Evolutionary conservation across 106 monocot species (phyloP).

Genomic region (Gastrodia elata): DNA sequence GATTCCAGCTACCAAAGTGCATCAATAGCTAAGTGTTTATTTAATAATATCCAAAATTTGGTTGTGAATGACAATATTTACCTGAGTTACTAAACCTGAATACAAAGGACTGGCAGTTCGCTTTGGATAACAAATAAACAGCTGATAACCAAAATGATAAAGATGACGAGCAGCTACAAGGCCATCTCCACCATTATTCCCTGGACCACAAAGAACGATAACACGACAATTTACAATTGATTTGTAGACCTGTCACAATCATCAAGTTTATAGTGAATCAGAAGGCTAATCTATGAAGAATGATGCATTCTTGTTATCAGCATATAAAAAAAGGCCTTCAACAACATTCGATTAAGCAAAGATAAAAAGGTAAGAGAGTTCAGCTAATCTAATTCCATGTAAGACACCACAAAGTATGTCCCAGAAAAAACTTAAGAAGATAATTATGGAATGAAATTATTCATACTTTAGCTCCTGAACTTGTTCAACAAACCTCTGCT

Average conservation of each 20-base stretch:
- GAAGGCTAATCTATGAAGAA: background rate
- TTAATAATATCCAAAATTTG: background rate
- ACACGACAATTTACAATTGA: slow-evolving; percentile 48
- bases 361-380: background rate
- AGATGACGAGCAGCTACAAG: slow-evolving; percentile 90
- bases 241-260: slow-evolving; percentile 60
- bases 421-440: background rate
- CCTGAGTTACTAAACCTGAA: slow-evolving; percentile 80
- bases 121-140: slow-evolving; percentile 82
- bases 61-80: slow-evolving; percentile 11
- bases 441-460: background rate
- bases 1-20: slow-evolving; percentile 65
- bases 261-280: background rate
- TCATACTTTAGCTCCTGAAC: background rate
- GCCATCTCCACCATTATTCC: slow-evolving; percentile 99
- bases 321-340: background rate
- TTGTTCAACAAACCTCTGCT: background rate
- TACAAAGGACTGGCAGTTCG: slow-evolving; percentile 69
- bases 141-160: slow-evolving; percentile 82
- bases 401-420: background rate
- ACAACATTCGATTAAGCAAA: background rate
- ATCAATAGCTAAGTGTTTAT: background rate
- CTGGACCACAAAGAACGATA: slow-evolving; percentile 84
- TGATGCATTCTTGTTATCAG: background rate
- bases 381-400: background rate